Evolutionary conservation across 495 filamentous ascomycete genomes (phyloP), one percentile per base, ranked within the genome.

Genomic region (Haplographium delicatum): DNA sequence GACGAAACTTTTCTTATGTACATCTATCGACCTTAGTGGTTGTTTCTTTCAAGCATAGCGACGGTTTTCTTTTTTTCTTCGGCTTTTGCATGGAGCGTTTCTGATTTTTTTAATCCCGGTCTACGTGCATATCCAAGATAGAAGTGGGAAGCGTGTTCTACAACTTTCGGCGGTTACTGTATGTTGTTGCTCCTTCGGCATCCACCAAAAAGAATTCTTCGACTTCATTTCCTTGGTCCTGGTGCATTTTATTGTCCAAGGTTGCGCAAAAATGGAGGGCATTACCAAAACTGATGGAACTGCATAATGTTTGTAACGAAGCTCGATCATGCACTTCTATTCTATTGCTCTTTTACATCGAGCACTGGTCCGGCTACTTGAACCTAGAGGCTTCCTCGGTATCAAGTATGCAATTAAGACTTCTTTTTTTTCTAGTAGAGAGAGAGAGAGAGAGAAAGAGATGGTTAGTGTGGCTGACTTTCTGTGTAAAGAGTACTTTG

Each of bases 21-120:
- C 52, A 56, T 60, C 42, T 27, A 9, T 28, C 27, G 25, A 16
- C 41, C 19, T 44, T 34, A 24, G 38, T 20, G 50, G 44, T 48
- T 37, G 13, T 50, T 56, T 40, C 20, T 49, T 60, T 56, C 26
- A 46, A 47, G 57, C 57, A 60, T 60, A 60, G 57, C 57, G 57
- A 56, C 44, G 57, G 57, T 53, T 56, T 44, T 35, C 8, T 46
- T 56, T 44, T 35, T 9, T 46, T 53, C 47, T 20, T 35, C 23
- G 45, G 15, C 49, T 24, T 30, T 30, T 49, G 50, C 50, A 58
- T 58, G 18, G 46, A 53, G 44, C 43, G 35, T 45, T 49, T 48
- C 35, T 37, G 23, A 31, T 26, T 50, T 26, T 42, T 43, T 19
- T 53, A 34, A 31, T 41, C 27, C 16, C 44, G 22, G 22, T 34